A percentile compares a stretch with the other conserved stretches of the same genome.
Evolutionary conservation across 805 yeast genomes (phyloP).

Genomic region (Kodamaea kaohsiungensis): DNA sequence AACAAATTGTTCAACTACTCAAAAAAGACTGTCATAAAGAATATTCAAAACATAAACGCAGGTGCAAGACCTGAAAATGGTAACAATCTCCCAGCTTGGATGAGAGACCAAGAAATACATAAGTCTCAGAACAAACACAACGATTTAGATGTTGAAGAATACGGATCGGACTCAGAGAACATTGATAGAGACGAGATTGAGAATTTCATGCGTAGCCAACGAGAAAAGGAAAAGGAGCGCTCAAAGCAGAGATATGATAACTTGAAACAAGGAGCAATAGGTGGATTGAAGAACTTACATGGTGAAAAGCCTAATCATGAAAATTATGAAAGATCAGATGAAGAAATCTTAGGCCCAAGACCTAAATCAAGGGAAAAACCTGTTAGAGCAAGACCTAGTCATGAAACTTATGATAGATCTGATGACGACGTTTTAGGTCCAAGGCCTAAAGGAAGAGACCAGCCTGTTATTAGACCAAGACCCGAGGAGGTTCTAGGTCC

Average conservation of each 20-base stretch:
- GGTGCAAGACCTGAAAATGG: constrained; percentile 16
- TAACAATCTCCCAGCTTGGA: constrained; percentile 66
- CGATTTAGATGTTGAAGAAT: constrained; percentile 36
- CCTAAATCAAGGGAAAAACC: background rate
- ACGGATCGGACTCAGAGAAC: constrained; percentile 50
- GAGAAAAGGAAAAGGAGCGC: constrained; percentile 37
- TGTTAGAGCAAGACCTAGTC: too few species aligned
- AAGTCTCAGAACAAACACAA: constrained; percentile 41
- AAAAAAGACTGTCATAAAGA: constrained; percentile 58
- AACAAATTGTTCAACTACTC: constrained; percentile 59
- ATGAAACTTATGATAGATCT: too few species aligned
- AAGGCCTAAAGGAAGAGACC: too few species aligned
- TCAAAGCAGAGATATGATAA: constrained; percentile 25
- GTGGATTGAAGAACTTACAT: constrained; percentile 5
- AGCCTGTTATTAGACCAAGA: too few species aligned
- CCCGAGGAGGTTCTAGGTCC: background rate
- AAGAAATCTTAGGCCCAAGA: background rate
- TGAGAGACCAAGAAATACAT: constrained; percentile 57
- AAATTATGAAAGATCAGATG: background rate
- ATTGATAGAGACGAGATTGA: constrained; percentile 44
- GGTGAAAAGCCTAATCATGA: background rate
- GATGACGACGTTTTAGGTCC: too few species aligned
- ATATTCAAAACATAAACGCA: constrained; percentile 39
- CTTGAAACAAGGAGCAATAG: constrained; percentile 11
- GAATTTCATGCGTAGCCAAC: constrained; percentile 37